Conservation (phyloP, 1,139 yeast species). For the Nadsonia starkeyi-henricii region DNA sequence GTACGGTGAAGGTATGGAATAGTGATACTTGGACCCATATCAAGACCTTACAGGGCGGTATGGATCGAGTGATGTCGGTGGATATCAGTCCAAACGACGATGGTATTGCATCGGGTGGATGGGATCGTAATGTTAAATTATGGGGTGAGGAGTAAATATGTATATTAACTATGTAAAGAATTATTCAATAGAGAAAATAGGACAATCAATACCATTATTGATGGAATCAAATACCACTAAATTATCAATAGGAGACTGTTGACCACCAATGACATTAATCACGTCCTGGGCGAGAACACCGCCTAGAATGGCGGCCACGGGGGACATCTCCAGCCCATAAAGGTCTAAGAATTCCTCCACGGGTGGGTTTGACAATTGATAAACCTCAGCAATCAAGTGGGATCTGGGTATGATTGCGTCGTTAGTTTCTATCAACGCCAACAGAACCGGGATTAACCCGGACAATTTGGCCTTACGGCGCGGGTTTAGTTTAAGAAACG, state of each 20-base stretch:
- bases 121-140: conserved; percentile 45
- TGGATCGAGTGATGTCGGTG: conserved; percentile 54
- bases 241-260: conserved; percentile 75
- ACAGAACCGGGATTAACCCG: background rate
- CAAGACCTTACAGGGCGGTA: conserved; percentile 73
- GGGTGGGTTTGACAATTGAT: background rate
- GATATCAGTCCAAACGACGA: conserved; percentile 35
- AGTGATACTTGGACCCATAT: conserved; percentile 60
- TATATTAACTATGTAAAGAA: too few species aligned
- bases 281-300: conserved; percentile 88
- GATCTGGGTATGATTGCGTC: conserved; percentile 1
- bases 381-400: background rate
- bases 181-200: background rate
- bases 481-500: background rate
- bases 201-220: conserved; percentile 26
- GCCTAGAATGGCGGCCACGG: conserved; percentile 68
- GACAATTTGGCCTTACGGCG: background rate
- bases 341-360: conserved; percentile 13
- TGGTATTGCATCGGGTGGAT: conserved; percentile 49
- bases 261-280: conserved; percentile 62
- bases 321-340: conserved; percentile 30
- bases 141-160: conserved; percentile 8
- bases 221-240: conserved; percentile 63
- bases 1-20: conserved; percentile 33
- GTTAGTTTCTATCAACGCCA: background rate